A percentile compares a stretch with the other conserved stretches of the same genome.
phyloP scores from a whole-genome alignment of 106 monocot genomes.

The Dioscorea alata region DNA sequence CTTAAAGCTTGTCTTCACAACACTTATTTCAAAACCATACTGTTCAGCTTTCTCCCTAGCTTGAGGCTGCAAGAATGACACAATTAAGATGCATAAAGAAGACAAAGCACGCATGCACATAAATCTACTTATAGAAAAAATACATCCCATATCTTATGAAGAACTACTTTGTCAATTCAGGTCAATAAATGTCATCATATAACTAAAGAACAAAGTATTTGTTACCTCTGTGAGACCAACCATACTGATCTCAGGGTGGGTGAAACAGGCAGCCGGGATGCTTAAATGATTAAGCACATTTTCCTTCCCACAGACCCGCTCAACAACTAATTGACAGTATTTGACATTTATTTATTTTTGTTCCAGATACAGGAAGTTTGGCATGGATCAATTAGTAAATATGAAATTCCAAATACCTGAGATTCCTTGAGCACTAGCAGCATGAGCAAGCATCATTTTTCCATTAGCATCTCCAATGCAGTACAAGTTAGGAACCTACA shows the following conservation, averaged over 20 bases:
- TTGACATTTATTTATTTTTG: not conserved
- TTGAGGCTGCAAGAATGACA: conserved; percentile 68
- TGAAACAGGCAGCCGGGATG: conserved; percentile 97
- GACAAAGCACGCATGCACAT: not conserved
- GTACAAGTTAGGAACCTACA: conserved; percentile 83
- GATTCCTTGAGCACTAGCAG: conserved; percentile 97
- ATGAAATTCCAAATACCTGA: conserved; percentile 41
- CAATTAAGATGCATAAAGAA: not conserved
- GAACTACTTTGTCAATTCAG: too few relatives aligned
- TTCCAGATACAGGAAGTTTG: not conserved
- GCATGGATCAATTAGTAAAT: not conserved
- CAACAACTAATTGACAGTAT: conserved; percentile 56
- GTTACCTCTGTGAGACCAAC: conserved; percentile 94
- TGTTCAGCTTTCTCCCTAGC: conserved; percentile 88
- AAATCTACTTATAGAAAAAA: too few relatives aligned
- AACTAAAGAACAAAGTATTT: too few relatives aligned
- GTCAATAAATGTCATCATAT: too few relatives aligned
- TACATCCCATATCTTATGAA: too few relatives aligned
- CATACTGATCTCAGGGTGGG: conserved; percentile 97
- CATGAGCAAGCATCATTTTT: conserved; percentile 99
- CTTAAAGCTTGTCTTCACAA: conserved; percentile 96
- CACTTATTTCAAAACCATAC: conserved; percentile 74
- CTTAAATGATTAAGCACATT: conserved; percentile 94
- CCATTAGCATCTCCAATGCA: conserved; percentile 99
- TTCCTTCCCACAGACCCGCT: conserved; percentile 73